Base-by-base conservation (phyloP, 768 basidiomycete species). In the Phylloporus arenicola region DNA sequence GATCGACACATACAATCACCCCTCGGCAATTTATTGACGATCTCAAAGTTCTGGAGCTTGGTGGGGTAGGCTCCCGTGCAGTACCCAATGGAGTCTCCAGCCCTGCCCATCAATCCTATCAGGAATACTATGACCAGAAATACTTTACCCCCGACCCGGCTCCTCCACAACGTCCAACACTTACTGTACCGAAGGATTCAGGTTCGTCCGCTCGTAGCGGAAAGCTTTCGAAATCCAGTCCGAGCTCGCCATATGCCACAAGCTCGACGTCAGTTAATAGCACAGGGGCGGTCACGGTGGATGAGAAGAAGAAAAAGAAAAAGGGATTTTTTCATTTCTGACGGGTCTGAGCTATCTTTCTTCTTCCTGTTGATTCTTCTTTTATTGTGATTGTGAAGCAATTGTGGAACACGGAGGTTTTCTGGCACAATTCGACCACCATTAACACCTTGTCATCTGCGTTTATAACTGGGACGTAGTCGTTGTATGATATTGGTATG, bases 11-110 rank as follows among this genome's bases (percentile, higher is more conserved):
- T 64, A 73, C 83, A 9, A 59, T 84, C 47, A 92, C 90, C 1
- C 94, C 96, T 2, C 82, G 84, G 31, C 73, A 81, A 24, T 95
- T 96, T 64, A 71, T 94, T 43, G 85, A 87, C 52, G 92, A 97
- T 64, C 75, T 98, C 50, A 88, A 88, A 65, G 83, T 86, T 17
- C 75, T 99, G 14, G 92, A 92, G 39, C 72, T 92, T 27, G 83
- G 84, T n/a, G 93, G 94, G 7, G 80, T 88, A 19, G 93, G 92
- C 17, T 91, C 88, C 6, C 75, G 74, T 48, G 76, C 81, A 14
- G 54, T 81, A 27, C 86, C 87, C 5, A 89, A 88, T 55, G 88
- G 88, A 10, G 64, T 88, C 9, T 70, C 74, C 25, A 79, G 67
- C 31, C 72, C 69, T 45, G 60, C 67, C 8, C 74, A 75, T 20